Conservation (phyloP, 768 basidiomycete species). For the Suillus discolor region DNA sequence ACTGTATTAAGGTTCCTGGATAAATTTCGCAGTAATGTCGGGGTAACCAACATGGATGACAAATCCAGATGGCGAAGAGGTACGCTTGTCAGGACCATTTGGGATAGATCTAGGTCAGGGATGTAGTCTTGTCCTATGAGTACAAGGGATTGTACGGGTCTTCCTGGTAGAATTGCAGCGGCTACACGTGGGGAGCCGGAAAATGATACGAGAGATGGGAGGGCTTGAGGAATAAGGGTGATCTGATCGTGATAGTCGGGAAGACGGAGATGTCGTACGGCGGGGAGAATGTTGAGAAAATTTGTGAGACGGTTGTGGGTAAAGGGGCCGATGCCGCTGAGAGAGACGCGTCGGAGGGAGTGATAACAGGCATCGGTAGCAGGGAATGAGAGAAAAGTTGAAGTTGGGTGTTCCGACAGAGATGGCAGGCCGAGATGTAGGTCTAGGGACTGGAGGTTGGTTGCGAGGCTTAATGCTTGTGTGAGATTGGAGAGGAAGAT, state of each 20-base stretch:
- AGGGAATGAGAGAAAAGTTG: conserved; percentile 40
- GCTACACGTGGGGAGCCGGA: conserved; percentile 63
- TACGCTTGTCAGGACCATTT: conserved; percentile 48
- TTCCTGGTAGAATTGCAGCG: conserved; percentile 59
- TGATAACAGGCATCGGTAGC: conserved; percentile 43
- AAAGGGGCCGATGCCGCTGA: conserved; percentile 47
- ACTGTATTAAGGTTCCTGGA: conserved; percentile 52
- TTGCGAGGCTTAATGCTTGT: conserved; percentile 37
- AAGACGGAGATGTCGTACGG: conserved; percentile 48
- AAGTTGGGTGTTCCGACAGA: conserved; percentile 53
- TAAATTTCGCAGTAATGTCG: conserved; percentile 56
- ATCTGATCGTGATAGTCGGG: conserved; percentile 48
- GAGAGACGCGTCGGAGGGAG: conserved; percentile 43
- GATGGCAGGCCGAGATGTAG: conserved; percentile 46
- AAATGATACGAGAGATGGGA: conserved; percentile 55
- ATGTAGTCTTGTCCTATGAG: conserved; percentile 61
- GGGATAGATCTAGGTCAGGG: conserved; percentile 51
- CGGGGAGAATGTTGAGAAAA: conserved; percentile 46
- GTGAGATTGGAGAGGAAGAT: conserved; percentile 44
- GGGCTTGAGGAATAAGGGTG: conserved; percentile 41
- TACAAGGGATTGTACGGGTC: conserved; percentile 57
- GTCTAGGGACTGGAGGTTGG: conserved; percentile 55
- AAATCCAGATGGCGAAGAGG: conserved; percentile 60
- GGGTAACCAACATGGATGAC: conserved; percentile 60
- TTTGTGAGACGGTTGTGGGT: conserved; percentile 33